A percentile compares a stretch with the other conserved stretches of the same genome.
Evolutionary conservation across 371 early-diverging fungal genomes (phyloP).

Genomic region (Zychaea mexicana): DNA sequence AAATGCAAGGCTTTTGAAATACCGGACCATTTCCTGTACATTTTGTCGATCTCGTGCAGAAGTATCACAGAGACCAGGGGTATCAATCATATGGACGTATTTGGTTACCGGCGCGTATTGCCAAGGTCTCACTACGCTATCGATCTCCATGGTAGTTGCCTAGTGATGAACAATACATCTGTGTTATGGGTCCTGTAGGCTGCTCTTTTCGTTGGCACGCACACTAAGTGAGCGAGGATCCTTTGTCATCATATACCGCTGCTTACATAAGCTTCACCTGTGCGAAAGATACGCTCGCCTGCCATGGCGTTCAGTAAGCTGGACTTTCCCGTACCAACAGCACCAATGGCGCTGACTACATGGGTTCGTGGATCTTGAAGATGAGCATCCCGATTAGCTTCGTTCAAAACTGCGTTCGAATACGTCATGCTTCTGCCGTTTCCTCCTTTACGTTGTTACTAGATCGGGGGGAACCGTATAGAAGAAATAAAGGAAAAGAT

Average conservation of each 20-base stretch:
- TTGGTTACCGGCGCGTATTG: conserved; percentile 28
- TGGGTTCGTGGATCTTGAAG: conserved; percentile 26
- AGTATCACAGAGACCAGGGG: conserved; percentile 60
- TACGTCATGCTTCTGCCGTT: too few species aligned
- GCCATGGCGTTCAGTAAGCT: conserved; percentile 50
- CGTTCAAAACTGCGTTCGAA: conserved; percentile 17
- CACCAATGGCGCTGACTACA: conserved; percentile 46
- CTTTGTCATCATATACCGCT: too few species aligned
- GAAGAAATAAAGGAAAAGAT: not conserved
- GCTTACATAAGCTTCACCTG: conserved; percentile 39
- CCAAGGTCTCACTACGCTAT: conserved; percentile 39
- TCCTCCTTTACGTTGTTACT: not conserved
- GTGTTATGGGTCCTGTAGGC: too few species aligned
- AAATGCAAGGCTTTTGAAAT: conserved; percentile 56
- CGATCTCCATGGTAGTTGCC: conserved; percentile 36
- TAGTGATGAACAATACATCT: conserved; percentile 9
- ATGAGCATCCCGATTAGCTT: conserved; percentile 16
- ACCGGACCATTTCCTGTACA: conserved; percentile 57
- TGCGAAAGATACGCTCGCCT: conserved; percentile 43
- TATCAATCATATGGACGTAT: conserved; percentile 48
- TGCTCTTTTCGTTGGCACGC: too few species aligned
- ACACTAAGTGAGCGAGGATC: too few species aligned
- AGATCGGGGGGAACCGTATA: not conserved
- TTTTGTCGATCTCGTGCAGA: conserved; percentile 52
- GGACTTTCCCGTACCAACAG: conserved; percentile 51